These are phyloP conservation scores for Neurospora tetrasperma DNA, from an alignment of 495 filamentous ascomycete species.

Conservation along the genomic window DNA sequence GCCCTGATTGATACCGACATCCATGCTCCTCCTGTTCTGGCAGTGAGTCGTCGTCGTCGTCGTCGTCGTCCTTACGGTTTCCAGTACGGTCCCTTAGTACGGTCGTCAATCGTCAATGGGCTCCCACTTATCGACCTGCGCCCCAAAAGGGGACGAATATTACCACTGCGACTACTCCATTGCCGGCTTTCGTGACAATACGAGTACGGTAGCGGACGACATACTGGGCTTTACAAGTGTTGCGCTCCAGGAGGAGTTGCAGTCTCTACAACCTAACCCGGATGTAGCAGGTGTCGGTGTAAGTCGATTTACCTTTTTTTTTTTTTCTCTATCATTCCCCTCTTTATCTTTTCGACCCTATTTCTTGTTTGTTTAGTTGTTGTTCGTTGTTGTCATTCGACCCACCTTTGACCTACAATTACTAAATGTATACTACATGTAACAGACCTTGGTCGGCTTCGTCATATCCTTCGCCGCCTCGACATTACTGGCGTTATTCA, in stretches of 20 bases:
- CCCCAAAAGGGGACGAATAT: not conserved
- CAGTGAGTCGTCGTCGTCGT: not conserved
- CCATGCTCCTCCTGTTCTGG: not conserved
- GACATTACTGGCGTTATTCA: not conserved
- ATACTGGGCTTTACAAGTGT: not conserved
- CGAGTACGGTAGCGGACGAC: not conserved
- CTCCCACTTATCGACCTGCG: not conserved
- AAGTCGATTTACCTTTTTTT: not conserved
- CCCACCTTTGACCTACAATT: not conserved
- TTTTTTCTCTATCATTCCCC: not conserved
- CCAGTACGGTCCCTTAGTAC: not conserved
- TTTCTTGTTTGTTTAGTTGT: not conserved
- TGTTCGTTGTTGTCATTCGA: not conserved
- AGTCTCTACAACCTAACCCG: not conserved
- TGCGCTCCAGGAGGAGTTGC: not conserved
- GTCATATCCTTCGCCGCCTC: not conserved
- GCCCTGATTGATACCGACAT: not conserved
- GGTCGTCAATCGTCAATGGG: not conserved
- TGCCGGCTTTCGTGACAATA: not conserved
- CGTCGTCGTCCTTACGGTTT: not conserved
- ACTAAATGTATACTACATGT: not conserved
- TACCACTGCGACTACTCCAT: slow-evolving; percentile 1
- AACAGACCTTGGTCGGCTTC: not conserved
- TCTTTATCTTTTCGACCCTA: not conserved
- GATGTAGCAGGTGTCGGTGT: not conserved